Percentiles rank a stretch among this genome's conserved stretches.
phyloP scores from a whole-genome alignment of 2,329 filamentous ascomycete genomes.

The Nannizzia gypsea region DNA sequence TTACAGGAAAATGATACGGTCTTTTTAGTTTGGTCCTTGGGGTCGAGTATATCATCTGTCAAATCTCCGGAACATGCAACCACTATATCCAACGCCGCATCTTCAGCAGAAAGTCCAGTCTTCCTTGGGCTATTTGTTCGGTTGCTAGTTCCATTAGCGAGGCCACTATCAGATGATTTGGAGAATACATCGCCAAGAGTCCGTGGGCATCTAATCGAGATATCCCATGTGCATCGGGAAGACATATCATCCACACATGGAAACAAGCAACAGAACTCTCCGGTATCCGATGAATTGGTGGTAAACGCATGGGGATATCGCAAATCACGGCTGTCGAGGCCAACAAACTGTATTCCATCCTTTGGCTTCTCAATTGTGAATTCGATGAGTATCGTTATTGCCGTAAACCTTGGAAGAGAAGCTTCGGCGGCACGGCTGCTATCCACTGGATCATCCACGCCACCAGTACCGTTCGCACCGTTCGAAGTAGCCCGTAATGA shows the following conservation, averaged over 20 bases:
- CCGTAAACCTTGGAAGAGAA: conserved; percentile 41
- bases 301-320: conserved; percentile 90
- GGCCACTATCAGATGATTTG: conserved; percentile 16
- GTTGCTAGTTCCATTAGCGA: conserved; percentile 18
- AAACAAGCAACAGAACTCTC: conserved; percentile 74
- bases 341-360: conserved; percentile 86
- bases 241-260: conserved; percentile 82
- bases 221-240: conserved; percentile 72
- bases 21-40: conserved; percentile 67
- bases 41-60: conserved; percentile 69
- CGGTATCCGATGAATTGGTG: conserved; percentile 63
- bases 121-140: conserved; percentile 21
- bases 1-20: conserved; percentile 73
- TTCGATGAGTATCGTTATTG: conserved; percentile 58
- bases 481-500: conserved; percentile 29
- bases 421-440: conserved; percentile 28
- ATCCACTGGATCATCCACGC: conserved; percentile 27
- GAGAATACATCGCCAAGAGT: conserved; percentile 67
- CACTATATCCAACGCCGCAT: conserved; percentile 76
- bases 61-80: conserved; percentile 85
- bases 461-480: conserved; percentile 23
- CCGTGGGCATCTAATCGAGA: conserved; percentile 73
- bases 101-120: conserved; percentile 53
- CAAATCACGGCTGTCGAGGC: conserved; percentile 63
- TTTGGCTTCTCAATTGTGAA: conserved; percentile 64